These are phyloP conservation scores for Obelidium mucronatum DNA, from an alignment of 192 early-diverging fungal species.

Conservation along the genomic window DNA sequence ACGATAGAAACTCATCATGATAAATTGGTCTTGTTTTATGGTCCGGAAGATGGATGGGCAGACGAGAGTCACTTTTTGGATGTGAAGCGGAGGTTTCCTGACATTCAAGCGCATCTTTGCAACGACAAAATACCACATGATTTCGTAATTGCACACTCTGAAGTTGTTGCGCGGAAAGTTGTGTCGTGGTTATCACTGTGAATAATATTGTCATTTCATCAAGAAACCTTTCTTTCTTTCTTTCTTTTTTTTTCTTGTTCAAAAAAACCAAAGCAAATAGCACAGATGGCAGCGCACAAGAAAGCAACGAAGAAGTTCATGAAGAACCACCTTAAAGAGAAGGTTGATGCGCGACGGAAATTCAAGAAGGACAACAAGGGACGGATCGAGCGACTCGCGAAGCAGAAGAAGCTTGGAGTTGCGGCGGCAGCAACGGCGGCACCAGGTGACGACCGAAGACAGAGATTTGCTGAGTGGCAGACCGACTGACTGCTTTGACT, in stretches of 20 bases:
- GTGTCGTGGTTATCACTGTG: slow-evolving; percentile 39
- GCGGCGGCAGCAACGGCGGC: slow-evolving; percentile 44
- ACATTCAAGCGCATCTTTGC: slow-evolving; percentile 64
- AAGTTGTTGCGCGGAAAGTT: slow-evolving; percentile 50
- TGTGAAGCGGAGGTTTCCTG: slow-evolving; percentile 71
- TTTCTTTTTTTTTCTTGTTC: slow-evolving; percentile 7
- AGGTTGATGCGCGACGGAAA: slow-evolving; percentile 30
- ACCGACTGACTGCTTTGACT: not conserved
- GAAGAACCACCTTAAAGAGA: slow-evolving; percentile 75
- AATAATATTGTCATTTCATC: no score
- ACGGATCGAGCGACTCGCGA: slow-evolving; percentile 36
- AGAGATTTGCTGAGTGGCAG: not conserved
- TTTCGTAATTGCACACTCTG: slow-evolving; percentile 73
- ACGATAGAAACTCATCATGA: slow-evolving; percentile 61
- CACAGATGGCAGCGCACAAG: slow-evolving; percentile 57
- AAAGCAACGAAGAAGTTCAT: slow-evolving; percentile 83
- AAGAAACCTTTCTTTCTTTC: not conserved
- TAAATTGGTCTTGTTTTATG: slow-evolving; percentile 84
- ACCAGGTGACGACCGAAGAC: no score
- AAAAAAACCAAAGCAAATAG: not conserved
- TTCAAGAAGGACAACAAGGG: slow-evolving; percentile 48
- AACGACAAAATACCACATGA: slow-evolving; percentile 79
- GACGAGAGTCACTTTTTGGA: slow-evolving; percentile 71
- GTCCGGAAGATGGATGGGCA: slow-evolving; percentile 78
- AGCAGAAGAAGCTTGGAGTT: slow-evolving; percentile 10